Evolutionary conservation across 169 alveolate genomes (phyloP), one percentile per base, ranked within the genome.

Genomic region (Eimeria falciformis): DNA sequence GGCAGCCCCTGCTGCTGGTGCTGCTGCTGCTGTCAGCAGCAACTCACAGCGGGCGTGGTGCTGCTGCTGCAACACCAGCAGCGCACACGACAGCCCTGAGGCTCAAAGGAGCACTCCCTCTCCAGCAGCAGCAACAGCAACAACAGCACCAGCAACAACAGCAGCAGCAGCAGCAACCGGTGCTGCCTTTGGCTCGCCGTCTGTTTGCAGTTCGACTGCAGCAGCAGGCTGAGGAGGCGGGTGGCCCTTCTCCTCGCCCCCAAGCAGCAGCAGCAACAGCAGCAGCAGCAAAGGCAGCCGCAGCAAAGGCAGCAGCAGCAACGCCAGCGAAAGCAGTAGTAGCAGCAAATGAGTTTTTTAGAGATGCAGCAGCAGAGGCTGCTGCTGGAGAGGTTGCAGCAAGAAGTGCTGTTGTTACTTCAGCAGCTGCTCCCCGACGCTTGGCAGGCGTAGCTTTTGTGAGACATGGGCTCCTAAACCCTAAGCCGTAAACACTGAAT

Each of bases 341-440:
- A 62, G 73, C 73, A 62, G 1, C 62, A 50, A n/a, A n/a, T n/a
- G n/a, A n/a, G n/a, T n/a, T n/a, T n/a, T n/a, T n/a, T n/a, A n/a
- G n/a, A n/a, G n/a, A n/a, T n/a, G n/a, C n/a, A n/a, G n/a, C n/a
- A n/a, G n/a, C n/a, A n/a, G n/a, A n/a, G n/a, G n/a, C n/a, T n/a
- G n/a, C n/a, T n/a, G n/a, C n/a, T n/a, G n/a, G n/a, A n/a, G n/a
- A n/a, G n/a, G n/a, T n/a, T n/a, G 3, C 23, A 50, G 62, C 62
- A 0, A 50, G 62, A 50, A 50, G 23, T 50, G 62, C 62, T 12
- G 62, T 46, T 27, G 78, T 18, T n/a, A 46, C 78, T 27, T 40
- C 78, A 66, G 37, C 78, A 66, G 78, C 78, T n/a, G 79, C 79
- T 68, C 9, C 79, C 37, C 37, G 79, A 12, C 79, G 37, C 14